Conservation (phyloP, 306 rosid species). For the Pyrus betulifolia region DNA sequence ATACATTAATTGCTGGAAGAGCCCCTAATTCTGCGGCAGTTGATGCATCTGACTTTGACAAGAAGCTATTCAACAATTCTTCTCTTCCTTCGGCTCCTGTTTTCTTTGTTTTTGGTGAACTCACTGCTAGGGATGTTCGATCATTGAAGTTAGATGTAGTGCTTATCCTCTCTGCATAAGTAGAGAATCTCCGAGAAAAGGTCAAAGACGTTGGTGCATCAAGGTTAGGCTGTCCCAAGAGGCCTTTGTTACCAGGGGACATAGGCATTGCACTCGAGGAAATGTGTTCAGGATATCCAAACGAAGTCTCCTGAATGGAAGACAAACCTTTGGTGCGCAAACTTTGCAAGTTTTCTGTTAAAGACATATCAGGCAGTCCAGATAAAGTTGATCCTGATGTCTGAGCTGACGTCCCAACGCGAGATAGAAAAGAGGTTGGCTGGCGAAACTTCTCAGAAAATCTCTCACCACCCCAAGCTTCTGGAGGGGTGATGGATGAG, state of each 20-base stretch:
- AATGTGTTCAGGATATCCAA: conserved; percentile 49
- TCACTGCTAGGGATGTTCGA: conserved; percentile 51
- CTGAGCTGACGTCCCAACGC: conserved; percentile 61
- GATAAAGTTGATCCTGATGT: conserved; percentile 55
- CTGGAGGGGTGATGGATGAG: conserved; percentile 94
- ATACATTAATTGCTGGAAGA: conserved; percentile 54
- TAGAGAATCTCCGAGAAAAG: conserved; percentile 66
- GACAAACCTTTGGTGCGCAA: conserved; percentile 57
- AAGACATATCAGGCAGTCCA: conserved; percentile 67
- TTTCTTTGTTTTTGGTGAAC: conserved; percentile 90
- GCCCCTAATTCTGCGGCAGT: conserved; percentile 45
- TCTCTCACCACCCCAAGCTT: conserved; percentile 99
- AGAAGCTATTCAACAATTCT: conserved; percentile 62
- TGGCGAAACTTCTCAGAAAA: conserved; percentile 67
- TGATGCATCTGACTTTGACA: conserved; percentile 56
- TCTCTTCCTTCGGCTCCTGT: conserved; percentile 83
- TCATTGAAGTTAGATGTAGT: conserved; percentile 60
- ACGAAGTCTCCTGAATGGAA: conserved; percentile 57
- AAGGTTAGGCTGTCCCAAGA: conserved; percentile 49
- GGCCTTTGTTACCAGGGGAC: conserved; percentile 53
- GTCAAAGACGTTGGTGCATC: conserved; percentile 54
- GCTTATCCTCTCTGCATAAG: conserved; percentile 91
- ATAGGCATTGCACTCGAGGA: conserved; percentile 40
- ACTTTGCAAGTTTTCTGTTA: conserved; percentile 40
- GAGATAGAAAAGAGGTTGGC: conserved; percentile 58